A percentile compares a stretch with the other conserved stretches of the same genome.
Conservation (phyloP, 1,284 basidiomycete species). For the Hymenochaete sp. region DNA sequence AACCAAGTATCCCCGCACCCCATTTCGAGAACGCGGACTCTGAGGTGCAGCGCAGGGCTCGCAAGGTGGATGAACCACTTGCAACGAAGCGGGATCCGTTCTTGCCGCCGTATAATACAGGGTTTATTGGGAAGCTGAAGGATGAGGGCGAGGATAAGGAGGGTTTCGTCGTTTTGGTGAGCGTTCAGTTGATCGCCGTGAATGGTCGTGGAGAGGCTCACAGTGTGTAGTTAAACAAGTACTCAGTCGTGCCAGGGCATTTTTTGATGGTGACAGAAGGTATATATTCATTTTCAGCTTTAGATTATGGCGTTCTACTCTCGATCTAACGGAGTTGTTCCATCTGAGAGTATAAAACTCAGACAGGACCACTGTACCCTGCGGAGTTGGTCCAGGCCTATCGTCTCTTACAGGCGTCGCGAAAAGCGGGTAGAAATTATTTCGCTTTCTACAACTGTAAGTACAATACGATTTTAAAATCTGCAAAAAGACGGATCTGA, state of each 20-base stretch:
- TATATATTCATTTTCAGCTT: constrained; percentile 28
- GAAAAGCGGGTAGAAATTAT: constrained; percentile 45
- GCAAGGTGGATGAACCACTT: constrained; percentile 23
- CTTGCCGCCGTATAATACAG: constrained; percentile 67
- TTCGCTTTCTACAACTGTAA: constrained; percentile 84
- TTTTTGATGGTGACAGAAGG: constrained; percentile 78
- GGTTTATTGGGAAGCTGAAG: constrained; percentile 62
- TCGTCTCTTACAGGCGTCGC: constrained; percentile 58
- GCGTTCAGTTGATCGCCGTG: constrained; percentile 23
- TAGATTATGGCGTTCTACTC: neutral
- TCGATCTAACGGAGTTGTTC: constrained; percentile 6
- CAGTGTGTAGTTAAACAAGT: constrained; percentile 66
- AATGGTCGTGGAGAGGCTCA: constrained; percentile 4
- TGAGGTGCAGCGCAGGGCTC: constrained; percentile 22
- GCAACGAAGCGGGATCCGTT: constrained; percentile 56
- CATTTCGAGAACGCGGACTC: constrained; percentile 30
- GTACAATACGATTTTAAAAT: constrained; percentile 12
- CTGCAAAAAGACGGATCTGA: too few relatives aligned
- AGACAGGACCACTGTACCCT: constrained; percentile 71
- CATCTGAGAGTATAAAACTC: constrained; percentile 57
- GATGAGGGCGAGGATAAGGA: constrained; percentile 52
- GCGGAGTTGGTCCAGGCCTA: constrained; percentile 70
- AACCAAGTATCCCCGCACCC: constrained; percentile 45
- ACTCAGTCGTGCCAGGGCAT: constrained; percentile 72
- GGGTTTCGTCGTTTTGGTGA: constrained; percentile 68